Evolutionary conservation across 768 basidiomycete genomes (phyloP), one percentile per base, ranked within the genome.

Genomic region (Boletus barrowsii): DNA sequence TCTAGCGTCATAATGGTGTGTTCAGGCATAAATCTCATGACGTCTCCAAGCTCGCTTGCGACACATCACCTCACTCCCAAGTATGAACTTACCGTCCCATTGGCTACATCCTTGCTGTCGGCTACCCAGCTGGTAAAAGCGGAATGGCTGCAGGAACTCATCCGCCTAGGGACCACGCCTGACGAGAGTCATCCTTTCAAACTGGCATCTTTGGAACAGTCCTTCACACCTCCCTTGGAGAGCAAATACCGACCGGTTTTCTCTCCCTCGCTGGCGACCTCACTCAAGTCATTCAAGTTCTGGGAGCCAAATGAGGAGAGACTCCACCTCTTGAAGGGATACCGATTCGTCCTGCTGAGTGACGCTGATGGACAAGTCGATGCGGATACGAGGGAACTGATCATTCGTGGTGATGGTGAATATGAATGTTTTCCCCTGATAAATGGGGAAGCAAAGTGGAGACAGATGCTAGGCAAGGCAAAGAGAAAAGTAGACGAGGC

Each of bases 241-340:
- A 73, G 72, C 59, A 84, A 83, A 65, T 86, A 75, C 65, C 79
- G 80, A 22, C 89, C 89, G 0, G 53, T 65, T 0, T 87, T 86
- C 56, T 76, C 81, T 14, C 71, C 81, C 1, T 67, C 76, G 3
- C 72, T 90, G 2, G 65, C 77, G 1, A 55, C 78, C 0, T 55
- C 73, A 3, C 73, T 84, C 37, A 83, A 84, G 64, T 72, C 69
- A 0, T 73, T 79, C 63, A 78, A 75, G 26, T 70, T 80, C 3
- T 90, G 88, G 89, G 81, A 84, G 53, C 83, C 84, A 0, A 84
- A 84, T 49, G 84, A 87, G 62, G 82, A 76, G 51, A 76, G 89
- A 10, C 60, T 81, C 10, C 74, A 76, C 44, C 72, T 91, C 62
- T 75, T 90, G 32, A 65, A 68, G 6, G 66, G 68, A 0, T 79